These are phyloP conservation scores for Candida ipomoeae DNA, from an alignment of 805 yeast genomes.

Conservation along the genomic window DNA sequence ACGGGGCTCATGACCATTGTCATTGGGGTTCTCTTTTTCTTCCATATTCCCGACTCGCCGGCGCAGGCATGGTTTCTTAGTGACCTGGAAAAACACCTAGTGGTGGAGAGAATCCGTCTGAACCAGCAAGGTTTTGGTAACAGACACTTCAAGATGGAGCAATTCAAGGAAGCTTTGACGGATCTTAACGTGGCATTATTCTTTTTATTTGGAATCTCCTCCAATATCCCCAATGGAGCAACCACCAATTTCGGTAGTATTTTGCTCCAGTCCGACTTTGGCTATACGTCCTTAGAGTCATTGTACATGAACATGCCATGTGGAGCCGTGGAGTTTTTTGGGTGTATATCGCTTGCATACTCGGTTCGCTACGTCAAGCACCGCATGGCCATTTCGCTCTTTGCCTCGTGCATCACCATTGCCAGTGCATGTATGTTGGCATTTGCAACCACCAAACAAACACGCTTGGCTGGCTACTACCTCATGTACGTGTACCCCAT, in stretches of 20 bases:
- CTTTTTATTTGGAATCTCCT: constrained; percentile 23
- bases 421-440: constrained; percentile 16
- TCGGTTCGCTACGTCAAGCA: constrained; percentile 23
- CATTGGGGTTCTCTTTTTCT: constrained; percentile 42
- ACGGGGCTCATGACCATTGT: constrained; percentile 56
- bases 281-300: constrained; percentile 20
- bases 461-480: constrained; percentile 24
- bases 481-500: constrained; percentile 34
- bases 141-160: constrained; percentile 49
- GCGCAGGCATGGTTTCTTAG: constrained; percentile 40
- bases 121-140: constrained; percentile 60
- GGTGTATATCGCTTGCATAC: constrained; percentile 29
- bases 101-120: constrained; percentile 49
- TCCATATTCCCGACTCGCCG: constrained; percentile 58
- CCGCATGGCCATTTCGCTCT: constrained; percentile 26
- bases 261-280: constrained; percentile 24
- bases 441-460: constrained; percentile 14
- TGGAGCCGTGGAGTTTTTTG: constrained; percentile 20
- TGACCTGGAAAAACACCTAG: constrained; percentile 37
- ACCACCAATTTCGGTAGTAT: constrained; percentile 28
- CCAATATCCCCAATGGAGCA: constrained; percentile 30
- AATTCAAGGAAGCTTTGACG: constrained; percentile 46
- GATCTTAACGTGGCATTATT: constrained; percentile 47
- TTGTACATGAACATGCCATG: constrained; percentile 26
- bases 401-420: constrained; percentile 19